Percentiles rank a stretch among this genome's conserved stretches.
Evolutionary conservation across 2,329 filamentous ascomycete genomes (phyloP).

Genomic region (Penicillium concentricum): DNA sequence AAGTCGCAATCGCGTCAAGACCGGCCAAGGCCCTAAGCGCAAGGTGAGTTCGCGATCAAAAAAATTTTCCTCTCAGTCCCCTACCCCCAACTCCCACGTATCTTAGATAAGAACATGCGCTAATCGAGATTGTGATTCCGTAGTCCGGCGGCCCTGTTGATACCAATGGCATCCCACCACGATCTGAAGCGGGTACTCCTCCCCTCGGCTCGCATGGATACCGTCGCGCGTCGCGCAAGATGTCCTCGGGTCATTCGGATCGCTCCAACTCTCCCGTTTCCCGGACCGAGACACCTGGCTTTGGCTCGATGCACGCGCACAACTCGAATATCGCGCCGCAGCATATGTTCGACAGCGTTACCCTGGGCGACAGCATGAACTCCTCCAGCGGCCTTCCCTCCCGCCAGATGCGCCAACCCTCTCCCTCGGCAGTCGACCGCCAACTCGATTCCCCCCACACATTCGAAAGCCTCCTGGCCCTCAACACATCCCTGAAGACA

Average conservation of each 20-base stretch:
- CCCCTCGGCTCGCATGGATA: constrained; percentile 58
- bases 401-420: constrained; percentile 56
- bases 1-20: constrained; percentile 97
- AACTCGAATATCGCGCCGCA: constrained; percentile 68
- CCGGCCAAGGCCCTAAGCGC: constrained; percentile 74
- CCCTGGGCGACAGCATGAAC: constrained; percentile 68
- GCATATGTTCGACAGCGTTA: constrained; percentile 72
- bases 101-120: constrained; percentile 25
- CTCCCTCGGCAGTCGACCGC: constrained; percentile 61
- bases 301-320: constrained; percentile 56
- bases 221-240: constrained; percentile 68
- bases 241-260: constrained; percentile 69
- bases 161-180: constrained; percentile 59
- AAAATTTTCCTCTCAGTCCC: constrained; percentile 22
- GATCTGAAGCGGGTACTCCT: constrained; percentile 57
- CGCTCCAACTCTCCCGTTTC: constrained; percentile 76
- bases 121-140: constrained; percentile 21
- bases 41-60: constrained; percentile 60
- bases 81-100: constrained; percentile 5
- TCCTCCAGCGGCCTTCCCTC: constrained; percentile 49
- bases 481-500: constrained; percentile 87
- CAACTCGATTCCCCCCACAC: constrained; percentile 70
- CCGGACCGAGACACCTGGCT: constrained; percentile 72
- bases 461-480: constrained; percentile 74
- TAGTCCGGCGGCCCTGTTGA: constrained; percentile 48